Conservation (phyloP, 2,329 filamentous ascomycete genomes). For the Cladosporium sp. region DNA sequence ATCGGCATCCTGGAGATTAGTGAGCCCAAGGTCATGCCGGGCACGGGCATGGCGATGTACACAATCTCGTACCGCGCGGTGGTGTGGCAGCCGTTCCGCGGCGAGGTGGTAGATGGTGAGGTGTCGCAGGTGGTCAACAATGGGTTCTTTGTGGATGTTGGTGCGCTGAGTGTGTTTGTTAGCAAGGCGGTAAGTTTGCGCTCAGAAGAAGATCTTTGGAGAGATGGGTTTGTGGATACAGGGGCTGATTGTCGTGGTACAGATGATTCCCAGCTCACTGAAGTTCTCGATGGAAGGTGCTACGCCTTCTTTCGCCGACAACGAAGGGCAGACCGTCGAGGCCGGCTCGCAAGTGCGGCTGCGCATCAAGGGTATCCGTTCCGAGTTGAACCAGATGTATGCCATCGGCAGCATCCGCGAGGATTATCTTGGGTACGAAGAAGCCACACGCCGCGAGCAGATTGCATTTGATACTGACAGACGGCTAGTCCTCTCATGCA, state of each 20-base stretch:
- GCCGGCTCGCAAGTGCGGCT: conserved; percentile 89
- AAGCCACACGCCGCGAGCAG: neutral
- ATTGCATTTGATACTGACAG: neutral
- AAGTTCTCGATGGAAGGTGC: conserved; percentile 95
- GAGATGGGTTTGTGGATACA: neutral
- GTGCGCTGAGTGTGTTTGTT: conserved; percentile 76
- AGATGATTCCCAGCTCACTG: conserved; percentile 90
- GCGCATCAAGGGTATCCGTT: conserved; percentile 90
- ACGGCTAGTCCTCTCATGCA: conserved; percentile 12
- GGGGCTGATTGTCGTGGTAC: neutral
- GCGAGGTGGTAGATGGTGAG: conserved; percentile 95
- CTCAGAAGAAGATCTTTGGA: neutral
- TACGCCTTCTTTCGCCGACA: conserved; percentile 94
- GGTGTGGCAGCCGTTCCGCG: conserved; percentile 96
- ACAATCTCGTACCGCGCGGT: conserved; percentile 93
- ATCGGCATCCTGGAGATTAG: conserved; percentile 96
- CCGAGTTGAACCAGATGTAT: conserved; percentile 92
- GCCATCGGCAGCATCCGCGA: conserved; percentile 97
- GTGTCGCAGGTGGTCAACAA: conserved; percentile 89
- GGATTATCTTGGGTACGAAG: conserved; percentile 43
- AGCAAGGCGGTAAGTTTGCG: conserved; percentile 75
- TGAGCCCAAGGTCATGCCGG: conserved; percentile 80
- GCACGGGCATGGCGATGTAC: conserved; percentile 89
- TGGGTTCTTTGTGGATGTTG: conserved; percentile 85
- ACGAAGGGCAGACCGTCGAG: conserved; percentile 90